Conservation (phyloP, 805 yeast genomes). For the Debaryomyces tyrocola region DNA sequence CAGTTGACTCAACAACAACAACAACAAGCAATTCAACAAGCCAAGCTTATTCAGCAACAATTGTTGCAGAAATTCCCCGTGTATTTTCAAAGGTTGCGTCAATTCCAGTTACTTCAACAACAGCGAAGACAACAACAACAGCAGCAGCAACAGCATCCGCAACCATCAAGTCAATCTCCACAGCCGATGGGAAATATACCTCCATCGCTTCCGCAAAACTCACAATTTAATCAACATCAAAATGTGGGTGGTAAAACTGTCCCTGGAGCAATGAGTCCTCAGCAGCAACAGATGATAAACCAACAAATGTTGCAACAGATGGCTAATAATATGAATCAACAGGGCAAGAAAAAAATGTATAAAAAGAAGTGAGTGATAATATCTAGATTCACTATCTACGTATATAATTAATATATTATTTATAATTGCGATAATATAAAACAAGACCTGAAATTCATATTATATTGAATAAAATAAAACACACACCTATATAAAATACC, state of each 20-base stretch:
- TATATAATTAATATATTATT: background rate
- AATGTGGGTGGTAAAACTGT: slow-evolving; percentile 10
- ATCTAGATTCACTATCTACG: background rate
- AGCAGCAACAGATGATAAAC: slow-evolving; percentile 16
- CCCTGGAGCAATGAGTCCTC: slow-evolving; percentile 8
- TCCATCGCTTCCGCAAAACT: background rate
- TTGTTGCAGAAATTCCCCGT: slow-evolving; percentile 36
- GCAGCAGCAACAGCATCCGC: slow-evolving; percentile 9
- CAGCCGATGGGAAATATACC: slow-evolving; percentile 3
- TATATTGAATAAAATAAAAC: background rate
- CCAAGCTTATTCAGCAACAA: slow-evolving; percentile 37
- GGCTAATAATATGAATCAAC: slow-evolving; percentile 8
- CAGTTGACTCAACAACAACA: slow-evolving; percentile 44
- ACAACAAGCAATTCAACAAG: slow-evolving; percentile 45
- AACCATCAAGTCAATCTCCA: slow-evolving; percentile 6
- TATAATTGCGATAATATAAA: slow-evolving; percentile 2
- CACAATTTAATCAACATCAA: slow-evolving; percentile 8
- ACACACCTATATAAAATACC: background rate
- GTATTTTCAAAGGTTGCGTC: slow-evolving; percentile 38
- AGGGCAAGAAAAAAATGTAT: slow-evolving; percentile 2
- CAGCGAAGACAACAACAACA: slow-evolving; percentile 14
- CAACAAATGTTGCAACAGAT: slow-evolving; percentile 17
- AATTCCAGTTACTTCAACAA: slow-evolving; percentile 33
- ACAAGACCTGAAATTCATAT: background rate
- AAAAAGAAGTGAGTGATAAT: background rate